These are phyloP conservation scores for Neofusicoccum cordaticola DNA, from an alignment of 2,329 filamentous ascomycete genomes.

Conservation along the genomic window DNA sequence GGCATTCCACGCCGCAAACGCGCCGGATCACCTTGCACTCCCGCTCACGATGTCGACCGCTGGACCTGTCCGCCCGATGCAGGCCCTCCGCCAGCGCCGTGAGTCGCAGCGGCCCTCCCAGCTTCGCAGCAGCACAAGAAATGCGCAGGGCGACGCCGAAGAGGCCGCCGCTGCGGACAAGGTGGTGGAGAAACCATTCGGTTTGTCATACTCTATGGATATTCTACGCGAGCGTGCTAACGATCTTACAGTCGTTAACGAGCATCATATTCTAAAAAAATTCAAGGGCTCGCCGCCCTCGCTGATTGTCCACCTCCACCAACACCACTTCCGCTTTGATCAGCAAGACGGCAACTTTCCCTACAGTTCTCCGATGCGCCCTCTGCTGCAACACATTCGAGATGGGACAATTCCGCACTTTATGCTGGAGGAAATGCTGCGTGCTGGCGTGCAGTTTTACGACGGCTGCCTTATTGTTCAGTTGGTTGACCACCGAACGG, in stretches of 20 bases:
- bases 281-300: slow-evolving; percentile 73
- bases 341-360: slow-evolving; percentile 88
- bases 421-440: slow-evolving; percentile 73
- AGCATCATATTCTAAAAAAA: slow-evolving; percentile 78
- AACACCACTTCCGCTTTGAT: slow-evolving; percentile 79
- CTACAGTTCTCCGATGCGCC: slow-evolving; percentile 88
- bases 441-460: slow-evolving; percentile 75
- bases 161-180: slow-evolving; percentile 28
- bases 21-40: too few species aligned
- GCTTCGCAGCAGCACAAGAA: slow-evolving; percentile 15
- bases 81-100: slow-evolving; percentile 44
- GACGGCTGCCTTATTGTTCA: slow-evolving; percentile 94
- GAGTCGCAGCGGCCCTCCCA: slow-evolving; percentile 41
- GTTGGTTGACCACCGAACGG: slow-evolving; percentile 81
- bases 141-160: slow-evolving; percentile 27
- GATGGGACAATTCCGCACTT: slow-evolving; percentile 82
- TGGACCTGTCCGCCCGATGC: slow-evolving; percentile 34
- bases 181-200: slow-evolving; percentile 31
- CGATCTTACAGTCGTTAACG: slow-evolving; percentile 62
- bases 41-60: slow-evolving; percentile 23
- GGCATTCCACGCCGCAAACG: neutral
- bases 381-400: slow-evolving; percentile 74
- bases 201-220: slow-evolving; percentile 20
- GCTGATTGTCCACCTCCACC: slow-evolving; percentile 79
- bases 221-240: neutral